phyloP scores from a whole-genome alignment of 208 protist species.

The Leishmania turanica region DNA sequence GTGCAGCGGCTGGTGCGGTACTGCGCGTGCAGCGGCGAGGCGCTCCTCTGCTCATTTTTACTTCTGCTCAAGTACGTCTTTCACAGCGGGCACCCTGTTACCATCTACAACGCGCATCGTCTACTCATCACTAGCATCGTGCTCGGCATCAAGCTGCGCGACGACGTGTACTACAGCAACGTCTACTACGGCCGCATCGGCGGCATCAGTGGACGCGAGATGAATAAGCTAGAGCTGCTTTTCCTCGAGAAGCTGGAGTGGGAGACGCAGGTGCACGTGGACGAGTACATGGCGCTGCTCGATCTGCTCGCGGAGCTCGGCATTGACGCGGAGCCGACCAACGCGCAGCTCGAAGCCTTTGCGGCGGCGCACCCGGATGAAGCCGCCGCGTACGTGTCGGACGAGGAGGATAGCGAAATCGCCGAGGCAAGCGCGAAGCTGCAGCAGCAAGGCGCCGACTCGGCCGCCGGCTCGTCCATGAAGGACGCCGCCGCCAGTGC shows the following conservation, averaged over 20 bases:
- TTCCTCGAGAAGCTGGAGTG: slow-evolving; percentile 85
- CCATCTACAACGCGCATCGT: slow-evolving; percentile 92
- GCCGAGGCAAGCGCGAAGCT: slow-evolving; percentile 19
- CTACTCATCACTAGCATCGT: slow-evolving; percentile 91
- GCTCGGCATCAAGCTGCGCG: slow-evolving; percentile 92
- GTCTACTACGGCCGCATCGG: slow-evolving; percentile 93
- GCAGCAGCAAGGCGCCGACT: not conserved
- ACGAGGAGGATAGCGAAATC: slow-evolving; percentile 34
- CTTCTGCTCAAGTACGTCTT: slow-evolving; percentile 88
- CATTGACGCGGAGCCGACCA: slow-evolving; percentile 24
- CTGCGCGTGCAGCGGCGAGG: slow-evolving; percentile 78
- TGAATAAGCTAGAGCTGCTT: slow-evolving; percentile 92
- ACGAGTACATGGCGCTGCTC: slow-evolving; percentile 56
- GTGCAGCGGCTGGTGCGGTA: slow-evolving; percentile 88
- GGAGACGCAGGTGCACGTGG: slow-evolving; percentile 65
- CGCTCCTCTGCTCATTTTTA: slow-evolving; percentile 88
- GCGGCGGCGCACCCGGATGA: slow-evolving; percentile 26
- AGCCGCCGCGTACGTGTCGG: slow-evolving; percentile 29
- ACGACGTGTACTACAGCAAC: slow-evolving; percentile 95
- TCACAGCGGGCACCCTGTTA: slow-evolving; percentile 76
- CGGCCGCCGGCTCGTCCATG: not conserved
- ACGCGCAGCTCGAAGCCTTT: slow-evolving; percentile 35
- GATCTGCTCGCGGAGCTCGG: slow-evolving; percentile 37
- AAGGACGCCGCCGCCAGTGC: not conserved
- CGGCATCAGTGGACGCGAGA: slow-evolving; percentile 80